Percentiles rank a stretch among this genome's conserved stretches.
Evolutionary conservation across 495 filamentous ascomycete genomes (phyloP).

Genomic region (Xylaria acuta): DNA sequence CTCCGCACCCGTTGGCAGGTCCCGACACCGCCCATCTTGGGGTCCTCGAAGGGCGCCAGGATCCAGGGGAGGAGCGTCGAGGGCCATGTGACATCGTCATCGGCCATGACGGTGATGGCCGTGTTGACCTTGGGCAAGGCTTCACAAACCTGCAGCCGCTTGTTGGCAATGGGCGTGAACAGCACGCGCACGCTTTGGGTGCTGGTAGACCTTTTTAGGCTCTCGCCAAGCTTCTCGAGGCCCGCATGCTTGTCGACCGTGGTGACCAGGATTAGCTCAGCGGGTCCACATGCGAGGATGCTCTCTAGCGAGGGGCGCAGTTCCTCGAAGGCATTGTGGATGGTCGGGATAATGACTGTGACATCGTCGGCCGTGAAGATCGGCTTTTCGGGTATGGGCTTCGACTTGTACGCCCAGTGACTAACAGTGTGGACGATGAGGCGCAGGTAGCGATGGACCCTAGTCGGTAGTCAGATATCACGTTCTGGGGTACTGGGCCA

Average conservation of each 20-base stretch:
- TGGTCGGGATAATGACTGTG: constrained; percentile 62
- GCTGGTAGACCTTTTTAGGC: constrained; percentile 36
- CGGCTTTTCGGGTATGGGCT: constrained; percentile 43
- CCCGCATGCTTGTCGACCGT: constrained; percentile 58
- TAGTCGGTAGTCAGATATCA: constrained; percentile 36
- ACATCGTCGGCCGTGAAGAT: constrained; percentile 53
- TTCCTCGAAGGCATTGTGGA: constrained; percentile 59
- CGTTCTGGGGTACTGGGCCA: constrained; percentile 17
- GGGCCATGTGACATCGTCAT: constrained; percentile 65
- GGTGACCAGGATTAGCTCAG: constrained; percentile 61
- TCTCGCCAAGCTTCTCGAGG: constrained; percentile 51
- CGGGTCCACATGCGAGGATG: constrained; percentile 59
- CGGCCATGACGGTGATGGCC: constrained; percentile 54
- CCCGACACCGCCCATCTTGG: constrained; percentile 57
- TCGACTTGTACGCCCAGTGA: constrained; percentile 52
- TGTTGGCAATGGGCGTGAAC: constrained; percentile 46
- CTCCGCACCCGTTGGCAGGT: constrained; percentile 58
- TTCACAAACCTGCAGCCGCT: constrained; percentile 56
- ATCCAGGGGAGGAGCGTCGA: constrained; percentile 51
- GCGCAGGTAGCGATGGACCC: constrained; percentile 58
- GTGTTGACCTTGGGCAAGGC: constrained; percentile 52
- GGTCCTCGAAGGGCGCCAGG: constrained; percentile 60
- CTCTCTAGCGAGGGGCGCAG: constrained; percentile 58
- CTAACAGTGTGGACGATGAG: constrained; percentile 53
- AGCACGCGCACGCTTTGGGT: constrained; percentile 51